Conservation (phyloP, 192 early-diverging fungal species). For the Backusella tarrabulga region DNA sequence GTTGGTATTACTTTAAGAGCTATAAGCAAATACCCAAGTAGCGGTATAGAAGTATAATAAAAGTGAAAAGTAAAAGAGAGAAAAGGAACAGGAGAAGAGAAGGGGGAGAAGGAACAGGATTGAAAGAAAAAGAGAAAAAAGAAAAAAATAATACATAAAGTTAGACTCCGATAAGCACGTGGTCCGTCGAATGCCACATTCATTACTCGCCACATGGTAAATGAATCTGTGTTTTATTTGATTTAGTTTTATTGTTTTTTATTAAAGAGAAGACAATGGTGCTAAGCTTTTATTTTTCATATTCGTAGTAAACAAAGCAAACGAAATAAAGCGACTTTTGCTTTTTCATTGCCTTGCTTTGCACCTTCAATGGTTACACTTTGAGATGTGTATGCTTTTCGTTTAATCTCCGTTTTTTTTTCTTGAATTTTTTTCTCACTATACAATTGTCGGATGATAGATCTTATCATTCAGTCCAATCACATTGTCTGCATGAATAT, state of each 20-base stretch:
- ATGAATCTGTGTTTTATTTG: not conserved
- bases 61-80: not conserved
- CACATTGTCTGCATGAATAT: constrained; percentile 8
- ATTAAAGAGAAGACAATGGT: not conserved
- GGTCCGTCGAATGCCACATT: not conserved
- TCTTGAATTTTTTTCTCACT: not conserved
- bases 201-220: not conserved
- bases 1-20: not conserved
- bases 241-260: not conserved
- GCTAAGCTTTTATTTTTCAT: not conserved
- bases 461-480: constrained; percentile 3
- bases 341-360: not conserved
- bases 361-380: not conserved
- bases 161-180: not conserved
- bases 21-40: not conserved
- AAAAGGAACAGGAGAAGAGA: not conserved
- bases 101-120: not conserved
- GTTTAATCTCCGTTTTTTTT: not conserved
- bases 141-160: not conserved
- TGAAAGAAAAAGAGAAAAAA: not conserved
- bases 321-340: too few relatives aligned
- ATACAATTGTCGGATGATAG: not conserved
- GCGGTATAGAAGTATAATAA: not conserved
- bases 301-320: not conserved
- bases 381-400: not conserved